Evolutionary conservation across 2,329 filamentous ascomycete species (phyloP).

Genomic region (Capronia coronata): DNA sequence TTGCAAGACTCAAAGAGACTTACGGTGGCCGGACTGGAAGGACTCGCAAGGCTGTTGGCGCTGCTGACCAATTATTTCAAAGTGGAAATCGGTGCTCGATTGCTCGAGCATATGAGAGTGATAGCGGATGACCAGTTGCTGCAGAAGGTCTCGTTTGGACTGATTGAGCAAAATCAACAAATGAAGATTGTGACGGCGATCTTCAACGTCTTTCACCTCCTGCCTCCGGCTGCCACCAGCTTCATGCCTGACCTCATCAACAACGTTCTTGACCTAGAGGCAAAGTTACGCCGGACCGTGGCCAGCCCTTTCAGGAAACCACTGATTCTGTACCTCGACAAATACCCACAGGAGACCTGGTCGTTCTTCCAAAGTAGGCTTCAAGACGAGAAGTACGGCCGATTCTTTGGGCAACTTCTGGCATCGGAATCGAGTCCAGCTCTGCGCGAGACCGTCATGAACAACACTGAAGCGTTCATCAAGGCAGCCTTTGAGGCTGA

Average conservation of each 20-base stretch:
- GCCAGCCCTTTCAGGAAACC: slow-evolving; percentile 87
- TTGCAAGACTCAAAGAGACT: slow-evolving; percentile 88
- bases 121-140: slow-evolving; percentile 75
- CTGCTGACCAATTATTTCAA: slow-evolving; percentile 98
- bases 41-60: slow-evolving; percentile 79
- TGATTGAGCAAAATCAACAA: slow-evolving; percentile 83
- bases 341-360: slow-evolving; percentile 86
- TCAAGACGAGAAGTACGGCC: slow-evolving; percentile 78
- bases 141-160: slow-evolving; percentile 87
- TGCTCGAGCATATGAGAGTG: slow-evolving; percentile 89
- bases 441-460: slow-evolving; percentile 66
- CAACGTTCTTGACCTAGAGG: slow-evolving; percentile 81
- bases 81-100: slow-evolving; percentile 85
- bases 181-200: slow-evolving; percentile 96
- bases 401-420: slow-evolving; percentile 84
- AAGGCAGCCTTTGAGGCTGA: slow-evolving; percentile 59
- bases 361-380: slow-evolving; percentile 69
- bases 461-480: slow-evolving; percentile 66
- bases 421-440: slow-evolving; percentile 66
- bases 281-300: slow-evolving; percentile 74
- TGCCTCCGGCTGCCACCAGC: slow-evolving; percentile 79
- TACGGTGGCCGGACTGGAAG: slow-evolving; percentile 82
- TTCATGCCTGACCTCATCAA: slow-evolving; percentile 90
- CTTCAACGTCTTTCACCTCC: slow-evolving; percentile 93
- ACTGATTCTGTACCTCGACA: slow-evolving; percentile 86